Percentiles rank a stretch among this genome's conserved stretches.
phyloP scores from a whole-genome alignment of 768 basidiomycete genomes.

The Psilocybe cyanescens region DNA sequence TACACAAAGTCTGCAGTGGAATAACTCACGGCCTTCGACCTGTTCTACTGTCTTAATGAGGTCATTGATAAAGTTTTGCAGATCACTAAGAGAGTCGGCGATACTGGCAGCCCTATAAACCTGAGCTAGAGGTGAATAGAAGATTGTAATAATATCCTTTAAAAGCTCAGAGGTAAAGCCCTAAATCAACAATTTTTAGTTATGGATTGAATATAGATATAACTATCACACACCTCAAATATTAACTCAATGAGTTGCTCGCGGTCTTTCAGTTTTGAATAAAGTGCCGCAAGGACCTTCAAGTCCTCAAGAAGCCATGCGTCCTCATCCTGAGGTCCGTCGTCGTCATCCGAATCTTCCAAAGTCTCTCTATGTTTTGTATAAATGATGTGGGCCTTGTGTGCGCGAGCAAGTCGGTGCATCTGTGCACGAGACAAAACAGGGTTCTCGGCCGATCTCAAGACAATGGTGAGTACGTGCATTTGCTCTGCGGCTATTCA shows the following conservation, averaged over 20 bases:
- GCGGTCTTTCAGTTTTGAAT: conserved; percentile 81
- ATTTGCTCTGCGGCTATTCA: conserved; percentile 64
- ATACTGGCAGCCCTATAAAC: conserved; percentile 98
- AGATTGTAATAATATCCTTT: conserved; percentile 99
- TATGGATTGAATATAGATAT: background rate
- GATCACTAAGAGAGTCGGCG: conserved; percentile 87
- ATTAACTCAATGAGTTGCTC: conserved; percentile 92
- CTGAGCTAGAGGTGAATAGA: conserved; percentile 94
- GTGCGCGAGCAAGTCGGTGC: conserved; percentile 77
- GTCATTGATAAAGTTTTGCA: conserved; percentile 95
- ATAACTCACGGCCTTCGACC: conserved; percentile 80
- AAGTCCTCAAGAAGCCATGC: conserved; percentile 97
- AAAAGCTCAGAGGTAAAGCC: conserved; percentile 93
- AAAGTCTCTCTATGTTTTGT: conserved; percentile 57
- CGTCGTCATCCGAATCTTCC: conserved; percentile 89
- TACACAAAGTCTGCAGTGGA: conserved; percentile 6
- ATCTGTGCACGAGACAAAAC: conserved; percentile 76
- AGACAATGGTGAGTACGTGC: conserved; percentile 77
- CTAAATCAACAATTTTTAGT: conserved; percentile 39
- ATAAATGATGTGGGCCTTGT: conserved; percentile 82
- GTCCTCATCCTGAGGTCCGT: conserved; percentile 92
- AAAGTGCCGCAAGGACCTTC: conserved; percentile 75
- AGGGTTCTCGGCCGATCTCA: conserved; percentile 81
- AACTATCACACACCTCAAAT: conserved; percentile 74
- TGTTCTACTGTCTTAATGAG: conserved; percentile 93